Evolutionary conservation across 2,329 filamentous ascomycete species (phyloP).

Genomic region (Xylaria sp.): DNA sequence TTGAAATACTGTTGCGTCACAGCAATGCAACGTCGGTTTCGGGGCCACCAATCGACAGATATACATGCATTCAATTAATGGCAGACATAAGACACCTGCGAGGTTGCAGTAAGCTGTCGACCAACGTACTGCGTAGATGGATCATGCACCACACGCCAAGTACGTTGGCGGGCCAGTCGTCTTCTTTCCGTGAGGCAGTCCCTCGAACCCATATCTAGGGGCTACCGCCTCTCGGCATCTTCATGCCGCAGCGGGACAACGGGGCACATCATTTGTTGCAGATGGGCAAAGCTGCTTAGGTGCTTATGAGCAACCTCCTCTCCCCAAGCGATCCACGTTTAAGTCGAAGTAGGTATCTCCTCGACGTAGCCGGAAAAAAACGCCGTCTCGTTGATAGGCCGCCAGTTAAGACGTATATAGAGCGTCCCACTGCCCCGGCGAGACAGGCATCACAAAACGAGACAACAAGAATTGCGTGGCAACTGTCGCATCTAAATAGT

Average conservation of each 20-base stretch:
- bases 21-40: slow-evolving; percentile 8
- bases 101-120: background rate
- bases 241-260: slow-evolving; percentile 26
- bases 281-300: slow-evolving; percentile 1
- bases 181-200: slow-evolving; percentile 14
- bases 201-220: slow-evolving; percentile 3
- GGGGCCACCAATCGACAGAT: slow-evolving; percentile 1
- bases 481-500: slow-evolving; percentile 16
- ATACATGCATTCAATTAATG: background rate
- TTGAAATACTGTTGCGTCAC: slow-evolving; percentile 8
- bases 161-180: slow-evolving; percentile 9
- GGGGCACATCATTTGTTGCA: slow-evolving; percentile 25
- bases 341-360: slow-evolving; percentile 5
- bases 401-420: background rate
- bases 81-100: background rate
- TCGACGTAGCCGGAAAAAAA: slow-evolving; percentile 4
- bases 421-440: slow-evolving; percentile 12
- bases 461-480: slow-evolving; percentile 6
- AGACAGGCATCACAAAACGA: slow-evolving; percentile 29
- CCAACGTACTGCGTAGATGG: background rate
- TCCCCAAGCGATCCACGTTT: slow-evolving; percentile 6
- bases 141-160: slow-evolving; percentile 8
- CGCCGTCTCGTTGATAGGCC: background rate
- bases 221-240: slow-evolving; percentile 24
- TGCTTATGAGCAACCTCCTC: background rate